Conservation (phyloP, 345 rosid genomes). For the Nasturtium officinale region DNA sequence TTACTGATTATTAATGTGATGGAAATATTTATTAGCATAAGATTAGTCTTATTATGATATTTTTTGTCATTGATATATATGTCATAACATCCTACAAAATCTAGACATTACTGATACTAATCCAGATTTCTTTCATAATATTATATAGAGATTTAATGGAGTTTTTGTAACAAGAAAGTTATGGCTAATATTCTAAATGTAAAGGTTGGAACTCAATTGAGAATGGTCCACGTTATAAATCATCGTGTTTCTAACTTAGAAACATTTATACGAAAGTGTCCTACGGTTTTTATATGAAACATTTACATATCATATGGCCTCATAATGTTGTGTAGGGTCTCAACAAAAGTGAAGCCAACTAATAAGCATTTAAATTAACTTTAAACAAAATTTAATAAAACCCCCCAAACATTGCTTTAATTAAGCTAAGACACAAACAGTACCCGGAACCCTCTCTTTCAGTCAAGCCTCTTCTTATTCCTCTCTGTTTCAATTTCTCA, state of each 20-base stretch:
- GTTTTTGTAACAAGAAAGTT: constrained; percentile 7
- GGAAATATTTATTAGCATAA: too few relatives aligned
- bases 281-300: constrained; percentile 17
- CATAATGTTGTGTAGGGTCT: constrained; percentile 40
- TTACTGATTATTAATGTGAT: too few relatives aligned
- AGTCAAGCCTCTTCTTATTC: constrained; percentile 7
- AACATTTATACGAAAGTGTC: background rate
- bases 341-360: constrained; percentile 40
- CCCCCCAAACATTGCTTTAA: constrained; percentile 25
- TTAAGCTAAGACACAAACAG: background rate
- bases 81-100: background rate
- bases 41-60: too few relatives aligned
- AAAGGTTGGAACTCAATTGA: background rate
- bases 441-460: background rate
- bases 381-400: constrained; percentile 9
- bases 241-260: background rate
- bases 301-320: constrained; percentile 36
- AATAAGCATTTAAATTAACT: constrained; percentile 25
- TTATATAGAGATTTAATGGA: background rate
- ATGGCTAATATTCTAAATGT: background rate
- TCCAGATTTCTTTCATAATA: background rate
- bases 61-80: background rate
- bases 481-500: constrained; percentile 15
- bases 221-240: background rate
- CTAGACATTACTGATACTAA: background rate